phyloP scores from a whole-genome alignment of 1,284 basidiomycete genomes.

The Apiotrichum akiyoshidainum region DNA sequence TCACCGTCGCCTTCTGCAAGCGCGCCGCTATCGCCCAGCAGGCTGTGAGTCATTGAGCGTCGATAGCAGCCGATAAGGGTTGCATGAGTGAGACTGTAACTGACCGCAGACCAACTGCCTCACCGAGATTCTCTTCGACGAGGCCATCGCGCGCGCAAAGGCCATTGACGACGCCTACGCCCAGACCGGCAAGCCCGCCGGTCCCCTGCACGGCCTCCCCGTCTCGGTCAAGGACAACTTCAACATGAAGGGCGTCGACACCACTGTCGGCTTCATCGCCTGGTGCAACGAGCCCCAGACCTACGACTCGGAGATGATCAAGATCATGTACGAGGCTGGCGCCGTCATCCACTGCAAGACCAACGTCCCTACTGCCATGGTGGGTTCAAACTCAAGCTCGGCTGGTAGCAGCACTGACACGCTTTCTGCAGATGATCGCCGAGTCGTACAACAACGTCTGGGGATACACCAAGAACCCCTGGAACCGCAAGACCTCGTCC shows the following conservation, averaged over 20 bases:
- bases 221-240: constrained; percentile 52
- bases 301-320: constrained; percentile 33
- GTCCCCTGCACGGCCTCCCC: constrained; percentile 56
- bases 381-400: neutral
- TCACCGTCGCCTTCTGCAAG: constrained; percentile 65
- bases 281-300: constrained; percentile 34
- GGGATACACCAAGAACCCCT: constrained; percentile 66
- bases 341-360: constrained; percentile 45
- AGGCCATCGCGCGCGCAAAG: constrained; percentile 49
- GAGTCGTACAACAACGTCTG: constrained; percentile 54
- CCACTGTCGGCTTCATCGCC: constrained; percentile 38
- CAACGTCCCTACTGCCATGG: constrained; percentile 41
- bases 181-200: constrained; percentile 45
- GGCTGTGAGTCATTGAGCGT: constrained; percentile 56
- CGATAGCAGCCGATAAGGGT: neutral
- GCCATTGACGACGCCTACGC: constrained; percentile 50
- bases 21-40: constrained; percentile 77
- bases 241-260: constrained; percentile 47
- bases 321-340: constrained; percentile 33
- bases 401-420: neutral
- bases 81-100: neutral
- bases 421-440: constrained; percentile 36
- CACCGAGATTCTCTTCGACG: constrained; percentile 52
- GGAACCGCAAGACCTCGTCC: constrained; percentile 56
- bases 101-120: constrained; percentile 50